Evolutionary conservation across 805 yeast genomes (phyloP), one percentile per base, ranked within the genome.

Genomic region (Kazachstania bromeliacearum): DNA sequence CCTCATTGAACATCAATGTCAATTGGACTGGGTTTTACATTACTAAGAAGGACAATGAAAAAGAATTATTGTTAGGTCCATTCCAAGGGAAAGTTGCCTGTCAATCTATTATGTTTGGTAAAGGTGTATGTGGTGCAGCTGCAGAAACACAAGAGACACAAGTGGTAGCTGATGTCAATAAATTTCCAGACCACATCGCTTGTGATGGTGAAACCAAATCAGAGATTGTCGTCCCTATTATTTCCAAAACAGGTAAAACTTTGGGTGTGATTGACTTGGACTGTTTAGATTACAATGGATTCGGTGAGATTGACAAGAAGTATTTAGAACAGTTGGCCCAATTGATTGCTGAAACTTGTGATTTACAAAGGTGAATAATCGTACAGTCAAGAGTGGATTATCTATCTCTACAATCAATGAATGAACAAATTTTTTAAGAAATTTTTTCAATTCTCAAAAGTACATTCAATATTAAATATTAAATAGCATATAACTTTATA

Each of bases 31-130:
- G 98, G 0, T 87, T 92, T 56, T 89, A 89, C 50, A 73, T 83
- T 2, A 46, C 67, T 13, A 37, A 34, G 16, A 35, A 37, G 4
- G 53, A 55, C 29, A 39, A 37, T 5, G 35, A 34, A 8, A 28
- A 31, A 15, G 75, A 70, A 49, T 64, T 92, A 35, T 68, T 84
- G 16, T 64, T 89, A 26, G 98, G 94, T 0, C 98, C 98, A 10
- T 89, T 89, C 59, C 94, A 85, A 59, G 98, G 98, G 4, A 85
- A 85, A 57, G 96, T 89, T 3, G 97, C 97, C 0, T 89, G 98
- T 51, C 97, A 92, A 59, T 62, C 63, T 19, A 92, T 89, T 39
- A 52, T 63, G 38, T 63, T 80, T 35, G 96, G 95, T 4, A 68
- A 63, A 40, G 98, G 98, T 10, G 97, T 89, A 0, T 92, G 97